Evolutionary conservation across 148 eudicot genomes (phyloP).

Genomic region (Vaccinium macrocarpon): DNA sequence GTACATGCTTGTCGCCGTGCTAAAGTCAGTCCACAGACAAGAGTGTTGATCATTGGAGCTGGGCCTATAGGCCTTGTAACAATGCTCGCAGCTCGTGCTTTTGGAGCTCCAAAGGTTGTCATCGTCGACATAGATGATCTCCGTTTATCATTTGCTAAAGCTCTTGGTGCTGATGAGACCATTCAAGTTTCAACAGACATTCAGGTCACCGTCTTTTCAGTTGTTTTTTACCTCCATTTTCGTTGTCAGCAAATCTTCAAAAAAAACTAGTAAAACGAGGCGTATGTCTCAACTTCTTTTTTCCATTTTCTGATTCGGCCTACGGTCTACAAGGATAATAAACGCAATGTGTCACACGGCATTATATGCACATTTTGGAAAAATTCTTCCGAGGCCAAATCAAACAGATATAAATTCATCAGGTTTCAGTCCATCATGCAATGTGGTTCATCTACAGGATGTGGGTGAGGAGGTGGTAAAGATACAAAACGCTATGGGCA

Average conservation of each 20-base stretch:
- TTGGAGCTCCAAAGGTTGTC: constrained; percentile 59
- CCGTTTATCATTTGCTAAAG: constrained; percentile 53
- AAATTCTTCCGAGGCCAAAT: not conserved
- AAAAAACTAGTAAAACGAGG: too few species aligned
- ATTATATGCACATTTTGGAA: not conserved
- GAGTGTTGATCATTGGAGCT: constrained; percentile 62
- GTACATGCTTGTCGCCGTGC: constrained; percentile 77
- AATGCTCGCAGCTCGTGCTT: constrained; percentile 65
- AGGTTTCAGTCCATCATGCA: not conserved
- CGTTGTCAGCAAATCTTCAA: not conserved
- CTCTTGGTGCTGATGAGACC: constrained; percentile 54
- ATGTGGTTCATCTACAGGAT: constrained; percentile 36
- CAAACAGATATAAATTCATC: not conserved
- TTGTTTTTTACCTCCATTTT: not conserved
- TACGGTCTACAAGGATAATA: too few species aligned
- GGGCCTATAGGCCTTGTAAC: constrained; percentile 76
- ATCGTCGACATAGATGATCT: constrained; percentile 56
- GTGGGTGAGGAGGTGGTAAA: constrained; percentile 35
- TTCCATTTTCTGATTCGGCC: too few species aligned
- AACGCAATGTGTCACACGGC: too few species aligned
- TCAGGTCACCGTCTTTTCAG: constrained; percentile 30
- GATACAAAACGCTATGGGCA: constrained; percentile 45
- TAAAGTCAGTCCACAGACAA: constrained; percentile 46
- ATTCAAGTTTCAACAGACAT: constrained; percentile 45
- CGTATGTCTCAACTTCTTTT: too few species aligned